Conservation (phyloP, 495 filamentous ascomycete species). For the Talaromyces nanjingensis region DNA sequence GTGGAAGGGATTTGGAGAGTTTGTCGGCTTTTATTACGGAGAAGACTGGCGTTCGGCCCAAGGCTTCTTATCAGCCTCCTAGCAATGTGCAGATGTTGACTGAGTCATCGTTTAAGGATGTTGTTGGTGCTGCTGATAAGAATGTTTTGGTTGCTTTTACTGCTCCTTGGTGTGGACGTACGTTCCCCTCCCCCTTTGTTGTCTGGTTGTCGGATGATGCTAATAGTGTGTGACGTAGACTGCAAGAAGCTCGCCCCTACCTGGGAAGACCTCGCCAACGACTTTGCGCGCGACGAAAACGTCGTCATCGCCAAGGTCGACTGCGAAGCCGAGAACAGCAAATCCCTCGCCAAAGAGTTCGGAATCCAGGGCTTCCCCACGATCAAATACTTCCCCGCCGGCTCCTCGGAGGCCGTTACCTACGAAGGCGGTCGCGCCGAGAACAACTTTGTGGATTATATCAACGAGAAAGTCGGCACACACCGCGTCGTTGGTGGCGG, state of each 20-base stretch:
- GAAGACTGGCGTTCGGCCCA: conserved; percentile 78
- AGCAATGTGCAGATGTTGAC: conserved; percentile 75
- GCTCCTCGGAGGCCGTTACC: conserved; percentile 60
- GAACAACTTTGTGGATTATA: conserved; percentile 66
- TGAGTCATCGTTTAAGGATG: conserved; percentile 67
- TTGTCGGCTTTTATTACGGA: conserved; percentile 73
- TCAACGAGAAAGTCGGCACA: conserved; percentile 87
- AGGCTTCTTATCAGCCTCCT: conserved; percentile 60
- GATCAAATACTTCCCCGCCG: conserved; percentile 95
- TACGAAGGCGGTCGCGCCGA: conserved; percentile 79
- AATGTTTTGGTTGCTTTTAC: conserved; percentile 94
- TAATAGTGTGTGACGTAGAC: conserved; percentile 50
- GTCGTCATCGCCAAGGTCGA: conserved; percentile 93
- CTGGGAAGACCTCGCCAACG: conserved; percentile 81
- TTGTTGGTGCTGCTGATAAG: conserved; percentile 77
- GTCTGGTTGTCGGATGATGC: neutral
- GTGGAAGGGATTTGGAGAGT: conserved; percentile 82
- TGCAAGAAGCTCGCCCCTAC: conserved; percentile 90
- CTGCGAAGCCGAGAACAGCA: conserved; percentile 78
- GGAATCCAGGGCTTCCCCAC: conserved; percentile 85
- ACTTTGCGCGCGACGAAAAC: conserved; percentile 68
- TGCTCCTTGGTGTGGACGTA: conserved; percentile 95
- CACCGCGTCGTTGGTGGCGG: conserved; percentile 78
- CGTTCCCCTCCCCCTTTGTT: conserved; percentile 32
- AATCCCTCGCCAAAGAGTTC: conserved; percentile 67